phyloP scores from a whole-genome alignment of 805 yeast species.

The Metschnikowia henanensis region DNA sequence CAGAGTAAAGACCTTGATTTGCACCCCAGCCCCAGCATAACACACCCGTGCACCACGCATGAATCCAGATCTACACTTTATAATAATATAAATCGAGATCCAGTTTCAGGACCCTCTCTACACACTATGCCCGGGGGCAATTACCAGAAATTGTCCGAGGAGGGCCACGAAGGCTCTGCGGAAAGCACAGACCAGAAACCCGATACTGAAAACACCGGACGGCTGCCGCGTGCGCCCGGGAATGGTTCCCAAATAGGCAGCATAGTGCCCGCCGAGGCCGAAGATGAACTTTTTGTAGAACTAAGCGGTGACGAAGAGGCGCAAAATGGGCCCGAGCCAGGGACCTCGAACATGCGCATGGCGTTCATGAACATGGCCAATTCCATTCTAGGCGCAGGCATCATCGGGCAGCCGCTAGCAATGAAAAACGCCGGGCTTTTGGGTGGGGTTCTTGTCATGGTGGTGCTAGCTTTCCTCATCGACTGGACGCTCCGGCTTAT shows the following conservation, averaged over 20 bases:
- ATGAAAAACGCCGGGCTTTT: slow-evolving; percentile 75
- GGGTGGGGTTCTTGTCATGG: slow-evolving; percentile 66
- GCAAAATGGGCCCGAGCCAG: slow-evolving; percentile 14
- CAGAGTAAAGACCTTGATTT: too few species aligned
- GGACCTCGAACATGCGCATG: slow-evolving; percentile 57
- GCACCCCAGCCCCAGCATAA: too few species aligned
- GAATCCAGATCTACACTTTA: not conserved
- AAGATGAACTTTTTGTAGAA: slow-evolving; percentile 1
- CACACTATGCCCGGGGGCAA: slow-evolving; percentile 2
- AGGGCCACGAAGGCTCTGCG: not conserved
- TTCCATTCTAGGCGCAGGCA: slow-evolving; percentile 93
- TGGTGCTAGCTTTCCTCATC: slow-evolving; percentile 63
- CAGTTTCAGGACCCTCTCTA: too few species aligned
- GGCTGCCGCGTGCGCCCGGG: not conserved
- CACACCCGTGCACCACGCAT: slow-evolving; percentile 6
- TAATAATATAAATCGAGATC: too few species aligned
- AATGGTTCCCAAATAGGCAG: not conserved
- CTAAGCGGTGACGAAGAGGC: slow-evolving; percentile 8
- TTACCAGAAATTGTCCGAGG: slow-evolving; percentile 4
- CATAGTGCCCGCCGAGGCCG: not conserved
- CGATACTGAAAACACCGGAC: not conserved
- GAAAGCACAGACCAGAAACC: not conserved
- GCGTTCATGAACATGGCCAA: slow-evolving; percentile 98
- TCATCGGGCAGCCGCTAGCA: slow-evolving; percentile 92
- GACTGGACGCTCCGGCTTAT: slow-evolving; percentile 87